A percentile compares a stretch with the other conserved stretches of the same genome.
Evolutionary conservation across 1,284 basidiomycete genomes (phyloP).

Genomic region (Ustilago trichophora): DNA sequence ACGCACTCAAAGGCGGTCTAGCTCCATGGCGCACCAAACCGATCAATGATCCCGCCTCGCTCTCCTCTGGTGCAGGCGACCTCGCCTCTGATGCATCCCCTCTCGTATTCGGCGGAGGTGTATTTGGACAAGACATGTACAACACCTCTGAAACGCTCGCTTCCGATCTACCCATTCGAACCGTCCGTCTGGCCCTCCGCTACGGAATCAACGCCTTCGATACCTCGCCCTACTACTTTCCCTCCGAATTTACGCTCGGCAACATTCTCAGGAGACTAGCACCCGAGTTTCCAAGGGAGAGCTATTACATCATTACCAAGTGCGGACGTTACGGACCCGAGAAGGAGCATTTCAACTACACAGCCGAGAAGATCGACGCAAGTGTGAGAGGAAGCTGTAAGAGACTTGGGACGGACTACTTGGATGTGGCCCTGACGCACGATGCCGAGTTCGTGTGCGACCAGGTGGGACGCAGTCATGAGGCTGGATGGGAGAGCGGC

Average conservation of each 20-base stretch:
- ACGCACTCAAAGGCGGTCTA: constrained; percentile 29
- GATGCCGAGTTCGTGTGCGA: constrained; percentile 88
- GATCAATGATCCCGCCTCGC: constrained; percentile 19
- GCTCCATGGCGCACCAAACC: constrained; percentile 33
- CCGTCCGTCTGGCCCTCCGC: constrained; percentile 73
- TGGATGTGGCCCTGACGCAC: constrained; percentile 74
- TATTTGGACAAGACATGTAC: constrained; percentile 63
- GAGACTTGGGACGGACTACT: constrained; percentile 75
- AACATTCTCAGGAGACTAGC: constrained; percentile 67
- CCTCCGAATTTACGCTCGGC: constrained; percentile 88
- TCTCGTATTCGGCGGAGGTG: constrained; percentile 60
- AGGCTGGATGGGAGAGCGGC: constrained; percentile 39
- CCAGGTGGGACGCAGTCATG: constrained; percentile 69
- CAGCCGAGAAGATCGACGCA: constrained; percentile 75
- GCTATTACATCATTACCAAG: constrained; percentile 75
- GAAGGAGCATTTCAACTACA: constrained; percentile 79
- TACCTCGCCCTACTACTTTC: constrained; percentile 81
- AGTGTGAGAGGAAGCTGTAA: constrained; percentile 78
- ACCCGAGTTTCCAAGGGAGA: constrained; percentile 67
- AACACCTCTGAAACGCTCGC: constrained; percentile 44
- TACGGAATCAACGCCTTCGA: constrained; percentile 92
- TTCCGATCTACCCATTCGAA: constrained; percentile 49
- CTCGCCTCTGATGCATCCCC: constrained; percentile 45
- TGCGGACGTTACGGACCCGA: constrained; percentile 82
- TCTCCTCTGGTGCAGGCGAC: constrained; percentile 11